Evolutionary conservation across 345 rosid species (phyloP).

Genomic region (Euphorbia lathyris): DNA sequence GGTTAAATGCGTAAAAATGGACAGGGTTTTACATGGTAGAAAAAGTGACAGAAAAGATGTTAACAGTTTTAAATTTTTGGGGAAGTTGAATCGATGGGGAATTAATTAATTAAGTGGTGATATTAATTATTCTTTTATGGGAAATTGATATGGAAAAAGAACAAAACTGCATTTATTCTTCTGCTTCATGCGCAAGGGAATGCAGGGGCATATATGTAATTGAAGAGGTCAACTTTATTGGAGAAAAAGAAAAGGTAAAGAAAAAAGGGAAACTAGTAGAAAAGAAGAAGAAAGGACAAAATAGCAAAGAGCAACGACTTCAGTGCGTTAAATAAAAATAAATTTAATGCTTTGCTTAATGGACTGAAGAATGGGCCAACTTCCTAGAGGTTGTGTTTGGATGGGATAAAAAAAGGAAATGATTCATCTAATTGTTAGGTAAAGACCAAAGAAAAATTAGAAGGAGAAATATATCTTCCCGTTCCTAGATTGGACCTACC

Average conservation of each 20-base stretch:
- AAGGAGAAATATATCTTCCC: too few species aligned
- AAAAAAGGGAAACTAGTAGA: neutral
- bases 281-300: neutral
- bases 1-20: too few species aligned
- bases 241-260: neutral
- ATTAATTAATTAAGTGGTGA: neutral
- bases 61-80: neutral
- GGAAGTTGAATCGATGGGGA: neutral
- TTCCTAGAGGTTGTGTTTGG: neutral
- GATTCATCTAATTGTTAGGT: neutral
- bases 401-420: neutral
- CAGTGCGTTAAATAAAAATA: neutral
- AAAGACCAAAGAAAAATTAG: too few species aligned
- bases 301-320: neutral
- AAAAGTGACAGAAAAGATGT: too few species aligned
- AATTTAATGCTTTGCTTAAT: neutral
- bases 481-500: too few species aligned
- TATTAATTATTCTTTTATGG: neutral
- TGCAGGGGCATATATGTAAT: slow-evolving; percentile 2
- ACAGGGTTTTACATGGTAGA: too few species aligned
- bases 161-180: neutral
- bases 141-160: slow-evolving; percentile 1
- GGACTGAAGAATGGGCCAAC: neutral
- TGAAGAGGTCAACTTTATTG: neutral
- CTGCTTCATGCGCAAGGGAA: neutral